These are phyloP conservation scores for Scenedesmus sp. DNA, from an alignment of 163 green algal genomes.

Conservation along the genomic window DNA sequence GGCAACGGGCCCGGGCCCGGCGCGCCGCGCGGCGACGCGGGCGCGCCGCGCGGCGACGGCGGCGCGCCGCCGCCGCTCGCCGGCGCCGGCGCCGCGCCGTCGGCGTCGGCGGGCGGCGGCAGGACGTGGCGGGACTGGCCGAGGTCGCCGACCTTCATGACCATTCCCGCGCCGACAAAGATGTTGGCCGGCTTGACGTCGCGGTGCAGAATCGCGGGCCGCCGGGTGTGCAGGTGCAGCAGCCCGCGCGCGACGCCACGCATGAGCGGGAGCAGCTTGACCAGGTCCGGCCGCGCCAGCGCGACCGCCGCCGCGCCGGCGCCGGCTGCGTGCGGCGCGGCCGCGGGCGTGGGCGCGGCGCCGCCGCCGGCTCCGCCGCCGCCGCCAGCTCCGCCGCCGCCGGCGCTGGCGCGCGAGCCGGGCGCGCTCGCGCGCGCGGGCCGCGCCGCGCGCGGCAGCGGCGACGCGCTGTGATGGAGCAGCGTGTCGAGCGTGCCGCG, in stretches of 20 bases:
- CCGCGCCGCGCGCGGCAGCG: slow-evolving; percentile 7
- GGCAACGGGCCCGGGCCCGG: no score
- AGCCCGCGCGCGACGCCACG: slow-evolving; percentile 60
- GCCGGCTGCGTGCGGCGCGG: no score
- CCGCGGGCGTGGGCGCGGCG: neutral
- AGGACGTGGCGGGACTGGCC: slow-evolving; percentile 70
- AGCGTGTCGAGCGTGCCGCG: slow-evolving; percentile 72
- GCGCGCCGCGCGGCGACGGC: no score
- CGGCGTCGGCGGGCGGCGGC: slow-evolving; percentile 10
- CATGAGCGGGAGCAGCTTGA: slow-evolving; percentile 68
- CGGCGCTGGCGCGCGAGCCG: neutral
- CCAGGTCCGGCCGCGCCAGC: slow-evolving; percentile 44
- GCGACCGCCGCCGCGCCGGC: neutral
- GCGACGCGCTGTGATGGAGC: slow-evolving; percentile 61
- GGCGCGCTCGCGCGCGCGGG: no score
- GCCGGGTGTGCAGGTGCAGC: slow-evolving; percentile 62
- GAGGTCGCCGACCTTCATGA: slow-evolving; percentile 82
- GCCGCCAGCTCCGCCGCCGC: neutral
- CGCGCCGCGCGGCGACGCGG: no score
- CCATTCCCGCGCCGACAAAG: slow-evolving; percentile 63
- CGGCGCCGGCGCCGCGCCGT: no score
- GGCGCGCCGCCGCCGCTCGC: no score
- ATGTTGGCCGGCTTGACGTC: slow-evolving; percentile 67
- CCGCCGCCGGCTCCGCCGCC: neutral
- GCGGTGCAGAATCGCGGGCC: slow-evolving; percentile 59